These are phyloP conservation scores for Sphagnum tenellum DNA, from an alignment of 225 moss, liverwort and hornwort species.

Conservation along the genomic window DNA sequence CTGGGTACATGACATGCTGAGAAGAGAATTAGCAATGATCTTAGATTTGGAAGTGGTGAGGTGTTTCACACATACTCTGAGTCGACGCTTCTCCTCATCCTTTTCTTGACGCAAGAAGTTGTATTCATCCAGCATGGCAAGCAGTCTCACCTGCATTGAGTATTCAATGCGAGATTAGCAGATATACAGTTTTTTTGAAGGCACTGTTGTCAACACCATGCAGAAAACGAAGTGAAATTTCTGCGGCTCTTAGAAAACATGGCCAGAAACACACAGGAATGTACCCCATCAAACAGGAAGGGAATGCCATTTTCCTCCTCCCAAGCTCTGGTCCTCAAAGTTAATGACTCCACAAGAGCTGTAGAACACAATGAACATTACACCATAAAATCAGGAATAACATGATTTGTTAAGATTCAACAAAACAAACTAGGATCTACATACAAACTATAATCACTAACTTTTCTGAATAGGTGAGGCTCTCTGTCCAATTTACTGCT, in stretches of 20 bases:
- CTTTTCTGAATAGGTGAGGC: background rate
- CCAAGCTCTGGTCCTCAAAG: constrained; percentile 58
- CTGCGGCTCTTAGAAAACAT: background rate
- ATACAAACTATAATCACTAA: background rate
- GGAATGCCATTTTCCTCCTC: constrained; percentile 47
- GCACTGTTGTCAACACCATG: background rate
- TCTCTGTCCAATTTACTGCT: background rate
- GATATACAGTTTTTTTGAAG: too few relatives aligned
- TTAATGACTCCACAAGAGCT: constrained; percentile 83
- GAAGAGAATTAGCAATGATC: too few relatives aligned
- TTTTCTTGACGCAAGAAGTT: background rate
- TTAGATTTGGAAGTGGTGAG: too few relatives aligned
- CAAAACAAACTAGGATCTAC: too few relatives aligned
- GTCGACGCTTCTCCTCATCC: too few relatives aligned
- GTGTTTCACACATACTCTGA: too few relatives aligned
- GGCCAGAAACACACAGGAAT: too few relatives aligned
- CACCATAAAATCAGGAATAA: background rate
- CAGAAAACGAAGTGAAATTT: background rate
- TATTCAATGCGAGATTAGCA: too few relatives aligned
- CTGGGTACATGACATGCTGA: too few relatives aligned
- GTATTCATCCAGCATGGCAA: background rate
- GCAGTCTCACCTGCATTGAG: background rate
- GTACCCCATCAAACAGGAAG: constrained; percentile 68
- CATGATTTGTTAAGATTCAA: too few relatives aligned
- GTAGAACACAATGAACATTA: background rate